These are phyloP conservation scores for Petasospora rhodanensis DNA, from an alignment of 1,139 yeast species.

Conservation along the genomic window DNA sequence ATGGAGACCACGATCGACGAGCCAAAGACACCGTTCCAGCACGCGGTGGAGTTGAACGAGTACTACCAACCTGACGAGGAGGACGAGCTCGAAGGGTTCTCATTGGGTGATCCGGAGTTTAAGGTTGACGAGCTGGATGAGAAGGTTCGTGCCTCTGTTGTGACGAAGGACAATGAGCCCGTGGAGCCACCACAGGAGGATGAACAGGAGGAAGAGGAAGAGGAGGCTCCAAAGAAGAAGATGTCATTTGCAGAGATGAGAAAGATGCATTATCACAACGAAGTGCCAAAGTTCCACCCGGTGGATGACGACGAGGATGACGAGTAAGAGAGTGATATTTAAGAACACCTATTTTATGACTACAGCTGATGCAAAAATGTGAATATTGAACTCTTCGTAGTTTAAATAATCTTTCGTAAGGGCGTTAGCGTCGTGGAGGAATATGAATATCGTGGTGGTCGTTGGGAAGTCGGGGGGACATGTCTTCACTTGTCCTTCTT, in stretches of 20 bases:
- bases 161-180: too few species aligned
- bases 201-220: constrained; percentile 21
- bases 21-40: constrained; percentile 96
- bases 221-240: constrained; percentile 36
- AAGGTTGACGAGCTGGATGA: constrained; percentile 25
- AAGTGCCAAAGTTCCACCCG: constrained; percentile 40
- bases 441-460: constrained; percentile 1
- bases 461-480: background rate
- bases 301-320: constrained; percentile 12
- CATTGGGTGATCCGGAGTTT: constrained; percentile 52
- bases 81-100: constrained; percentile 42
- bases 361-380: background rate
- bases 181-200: too few species aligned
- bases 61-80: constrained; percentile 70
- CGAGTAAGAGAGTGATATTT: constrained; percentile 15
- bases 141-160: constrained; percentile 19
- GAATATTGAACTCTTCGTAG: too few species aligned
- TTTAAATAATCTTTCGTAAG: background rate
- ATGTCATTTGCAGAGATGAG: constrained; percentile 68
- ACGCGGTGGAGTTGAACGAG: constrained; percentile 84
- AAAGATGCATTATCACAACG: constrained; percentile 71
- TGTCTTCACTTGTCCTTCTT: constrained; percentile 3
- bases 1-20: constrained; percentile 65
- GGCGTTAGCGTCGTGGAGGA: too few species aligned
- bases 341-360: background rate